These are phyloP conservation scores for Paraglomus occultum DNA, from an alignment of 192 early-diverging fungal species.

Conservation along the genomic window DNA sequence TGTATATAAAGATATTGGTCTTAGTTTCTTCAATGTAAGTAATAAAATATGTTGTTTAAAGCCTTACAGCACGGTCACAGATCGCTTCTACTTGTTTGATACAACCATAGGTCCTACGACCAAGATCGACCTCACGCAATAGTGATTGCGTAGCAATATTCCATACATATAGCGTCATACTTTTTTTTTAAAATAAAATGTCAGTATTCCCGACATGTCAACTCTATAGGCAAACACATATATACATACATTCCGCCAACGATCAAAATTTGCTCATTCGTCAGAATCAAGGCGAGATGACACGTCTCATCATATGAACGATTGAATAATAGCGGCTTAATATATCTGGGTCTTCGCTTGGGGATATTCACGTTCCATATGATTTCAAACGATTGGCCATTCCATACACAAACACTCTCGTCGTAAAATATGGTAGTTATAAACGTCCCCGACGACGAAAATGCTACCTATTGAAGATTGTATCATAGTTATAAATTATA, in stretches of 20 bases:
- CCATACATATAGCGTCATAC: constrained; percentile 15
- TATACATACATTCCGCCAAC: constrained; percentile 26
- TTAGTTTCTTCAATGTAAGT: neutral
- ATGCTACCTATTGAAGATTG: constrained; percentile 11
- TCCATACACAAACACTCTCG: constrained; percentile 19
- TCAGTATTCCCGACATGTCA: no score
- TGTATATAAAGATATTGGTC: neutral
- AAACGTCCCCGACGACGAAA: constrained; percentile 12
- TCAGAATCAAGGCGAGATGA: neutral
- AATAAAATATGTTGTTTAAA: no score
- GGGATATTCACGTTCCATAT: constrained; percentile 14
- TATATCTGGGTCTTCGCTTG: neutral
- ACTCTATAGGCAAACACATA: neutral
- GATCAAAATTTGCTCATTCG: constrained; percentile 13
- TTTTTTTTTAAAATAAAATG: neutral
- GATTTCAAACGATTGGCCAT: constrained; percentile 11
- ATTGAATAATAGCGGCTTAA: neutral
- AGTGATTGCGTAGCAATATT: constrained; percentile 7
- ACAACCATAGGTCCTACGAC: neutral
- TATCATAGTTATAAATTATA: neutral
- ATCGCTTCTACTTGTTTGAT: constrained; percentile 5
- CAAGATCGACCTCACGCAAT: constrained; percentile 8
- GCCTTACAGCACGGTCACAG: constrained; percentile 9
- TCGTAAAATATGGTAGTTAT: constrained; percentile 24
- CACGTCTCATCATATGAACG: neutral